These are phyloP conservation scores for Vigna trinervia DNA, from an alignment of 306 rosid genomes.

Conservation along the genomic window DNA sequence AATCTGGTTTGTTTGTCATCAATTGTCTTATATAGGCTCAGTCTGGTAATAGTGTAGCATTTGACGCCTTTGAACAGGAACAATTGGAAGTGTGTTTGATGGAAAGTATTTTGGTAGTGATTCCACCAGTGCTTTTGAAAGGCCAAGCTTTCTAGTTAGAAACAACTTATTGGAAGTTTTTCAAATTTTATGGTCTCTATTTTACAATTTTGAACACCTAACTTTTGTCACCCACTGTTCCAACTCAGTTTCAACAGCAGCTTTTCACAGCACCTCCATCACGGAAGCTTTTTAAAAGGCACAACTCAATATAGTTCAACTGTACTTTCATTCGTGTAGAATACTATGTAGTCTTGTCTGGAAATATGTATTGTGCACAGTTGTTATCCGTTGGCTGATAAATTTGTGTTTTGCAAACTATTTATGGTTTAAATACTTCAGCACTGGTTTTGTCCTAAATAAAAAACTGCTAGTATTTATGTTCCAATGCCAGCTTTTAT, in stretches of 20 bases:
- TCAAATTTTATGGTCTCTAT: neutral
- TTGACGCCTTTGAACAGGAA: neutral
- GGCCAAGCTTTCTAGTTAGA: slow-evolving; percentile 13
- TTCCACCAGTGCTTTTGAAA: slow-evolving; percentile 15
- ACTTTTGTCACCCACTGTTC: neutral
- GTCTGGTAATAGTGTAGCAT: neutral
- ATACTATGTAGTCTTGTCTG: neutral
- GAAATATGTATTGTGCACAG: neutral
- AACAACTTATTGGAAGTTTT: neutral
- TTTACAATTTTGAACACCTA: neutral
- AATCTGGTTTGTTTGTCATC: neutral
- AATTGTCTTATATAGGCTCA: slow-evolving; percentile 1
- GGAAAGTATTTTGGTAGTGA: neutral
- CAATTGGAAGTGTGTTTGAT: slow-evolving; percentile 10
- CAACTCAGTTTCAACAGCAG: neutral
- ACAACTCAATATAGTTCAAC: neutral
- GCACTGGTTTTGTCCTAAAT: slow-evolving; percentile 1
- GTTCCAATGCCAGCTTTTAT: neutral
- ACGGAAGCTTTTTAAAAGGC: neutral
- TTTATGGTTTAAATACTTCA: neutral
- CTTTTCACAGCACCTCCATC: neutral
- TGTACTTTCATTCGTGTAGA: neutral
- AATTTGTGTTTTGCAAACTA: neutral
- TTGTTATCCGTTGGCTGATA: neutral
- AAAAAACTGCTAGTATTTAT: neutral